Conservation (phyloP, 2,329 filamentous ascomycete genomes). For the Calonectria ilicicola region DNA sequence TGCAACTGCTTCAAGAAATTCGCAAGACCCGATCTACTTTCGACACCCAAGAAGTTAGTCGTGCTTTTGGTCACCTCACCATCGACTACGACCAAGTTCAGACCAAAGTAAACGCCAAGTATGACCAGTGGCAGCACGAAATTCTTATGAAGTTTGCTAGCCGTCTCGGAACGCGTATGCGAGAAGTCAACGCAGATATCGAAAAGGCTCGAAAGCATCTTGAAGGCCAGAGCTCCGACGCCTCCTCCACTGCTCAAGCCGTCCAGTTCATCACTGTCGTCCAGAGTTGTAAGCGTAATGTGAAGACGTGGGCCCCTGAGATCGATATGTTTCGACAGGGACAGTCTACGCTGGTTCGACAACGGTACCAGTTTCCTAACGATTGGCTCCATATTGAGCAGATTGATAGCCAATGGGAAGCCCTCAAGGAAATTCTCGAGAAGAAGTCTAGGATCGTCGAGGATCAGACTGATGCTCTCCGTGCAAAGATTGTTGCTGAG, state of each 20-base stretch:
- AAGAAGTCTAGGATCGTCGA: slow-evolving; percentile 96
- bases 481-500: slow-evolving; percentile 94
- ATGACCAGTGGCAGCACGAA: slow-evolving; percentile 99
- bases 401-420: slow-evolving; percentile 95
- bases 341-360: slow-evolving; percentile 89
- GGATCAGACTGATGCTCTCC: slow-evolving; percentile 94
- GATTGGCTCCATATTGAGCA: slow-evolving; percentile 98
- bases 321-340: slow-evolving; percentile 97
- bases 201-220: slow-evolving; percentile 91
- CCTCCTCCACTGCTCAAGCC: slow-evolving; percentile 94
- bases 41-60: slow-evolving; percentile 94
- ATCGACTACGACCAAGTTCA: slow-evolving; percentile 99
- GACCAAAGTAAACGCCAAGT: slow-evolving; percentile 98
- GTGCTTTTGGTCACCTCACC: slow-evolving; percentile 91
- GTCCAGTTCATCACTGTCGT: slow-evolving; percentile 99
- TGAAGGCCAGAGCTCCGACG: slow-evolving; percentile 91
- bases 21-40: slow-evolving; percentile 96
- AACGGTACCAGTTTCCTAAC: slow-evolving; percentile 91
- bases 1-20: slow-evolving; percentile 96
- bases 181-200: slow-evolving; percentile 91
- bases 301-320: slow-evolving; percentile 93
- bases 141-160: slow-evolving; percentile 93
- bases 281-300: slow-evolving; percentile 94
- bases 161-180: slow-evolving; percentile 89
- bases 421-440: slow-evolving; percentile 89